A percentile compares a stretch with the other conserved stretches of the same genome.
phyloP scores from a whole-genome alignment of 306 rosid species.

The Gillenia trifoliata region DNA sequence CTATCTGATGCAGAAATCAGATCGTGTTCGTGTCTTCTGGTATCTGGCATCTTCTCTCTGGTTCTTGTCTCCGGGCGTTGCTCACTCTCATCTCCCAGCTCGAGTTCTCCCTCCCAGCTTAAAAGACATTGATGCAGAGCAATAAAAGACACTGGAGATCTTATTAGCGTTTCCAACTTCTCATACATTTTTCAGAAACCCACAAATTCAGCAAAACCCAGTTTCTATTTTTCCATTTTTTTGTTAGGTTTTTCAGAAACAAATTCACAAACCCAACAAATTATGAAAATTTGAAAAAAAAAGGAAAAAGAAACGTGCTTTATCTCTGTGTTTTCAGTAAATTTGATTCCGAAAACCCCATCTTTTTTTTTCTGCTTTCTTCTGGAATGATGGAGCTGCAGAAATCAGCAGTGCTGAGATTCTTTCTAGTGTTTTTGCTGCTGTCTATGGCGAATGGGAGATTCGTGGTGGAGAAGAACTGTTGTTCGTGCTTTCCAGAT shows the following conservation, averaged over 20 bases:
- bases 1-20: too few relatives aligned
- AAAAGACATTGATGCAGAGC: neutral
- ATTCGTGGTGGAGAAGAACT: slow-evolving; percentile 90
- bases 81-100: too few relatives aligned
- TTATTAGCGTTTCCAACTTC: neutral
- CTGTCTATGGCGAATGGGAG: slow-evolving; percentile 49
- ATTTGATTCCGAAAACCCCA: slow-evolving; percentile 19
- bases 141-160: neutral
- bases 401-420: slow-evolving; percentile 34
- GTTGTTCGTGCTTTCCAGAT: slow-evolving; percentile 48
- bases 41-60: too few relatives aligned
- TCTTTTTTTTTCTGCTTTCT: slow-evolving; percentile 13
- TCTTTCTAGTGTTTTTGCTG: slow-evolving; percentile 65
- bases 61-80: too few relatives aligned
- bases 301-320: neutral
- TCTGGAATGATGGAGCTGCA: slow-evolving; percentile 66
- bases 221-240: neutral
- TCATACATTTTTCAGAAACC: neutral
- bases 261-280: neutral
- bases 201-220: neutral
- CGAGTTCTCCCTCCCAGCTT: too few relatives aligned
- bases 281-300: neutral
- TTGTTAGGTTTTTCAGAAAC: neutral
- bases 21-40: too few relatives aligned
- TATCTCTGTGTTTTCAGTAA: neutral